Base-by-base conservation (phyloP, 176 grass and related monocot species). In the Ampelocalamus luodianensis region DNA sequence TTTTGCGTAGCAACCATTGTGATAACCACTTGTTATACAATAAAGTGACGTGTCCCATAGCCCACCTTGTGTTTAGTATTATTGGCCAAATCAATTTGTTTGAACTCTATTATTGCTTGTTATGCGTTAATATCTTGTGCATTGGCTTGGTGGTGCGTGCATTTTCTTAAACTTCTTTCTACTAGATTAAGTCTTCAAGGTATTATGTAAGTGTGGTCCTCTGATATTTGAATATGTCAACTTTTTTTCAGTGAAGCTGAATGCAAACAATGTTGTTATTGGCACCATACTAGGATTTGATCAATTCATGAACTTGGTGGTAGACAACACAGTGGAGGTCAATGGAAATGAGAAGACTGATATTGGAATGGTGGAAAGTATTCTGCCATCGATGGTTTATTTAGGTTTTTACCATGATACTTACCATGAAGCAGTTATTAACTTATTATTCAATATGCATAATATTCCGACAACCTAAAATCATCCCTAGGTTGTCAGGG, bases 351-450 rank as follows among this genome's bases (percentile, higher is more conserved):
- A 93, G 36, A 96, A 91, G 81, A 96, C 80, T 72, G 91, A 96
- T 38, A 96, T 96, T 73, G 94, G 89, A 13, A 96, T 96, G 94
- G 94, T 96, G 94, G 88, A 91, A 85, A n/a, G 92, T 89, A 17
- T 63, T 53, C 44, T 64, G 18, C 24, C 10, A 39, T 8, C 4
- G 20, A 48, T 56, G 10, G 7, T 22, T 39, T 39, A 17, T 5
- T 44, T 59, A 69, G 3, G 17, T 26, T 81, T 23, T 23, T 0
- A 10, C 5, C 8, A 1, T 54, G 14, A 6, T n/a, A 39, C 38
- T 39, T 39, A 39, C 6, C 1, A 8, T 10, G 24, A 71, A 29
- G 14, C 2, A 63, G 5, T 29, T 37, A 13, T 0, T 15, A 0
- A 39, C 38, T 39, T 39, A 39, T 39, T 39, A 39, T 17, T 40